Base-by-base conservation (phyloP, 192 early-diverging fungal species). In the Backusella parvicylindrica region DNA sequence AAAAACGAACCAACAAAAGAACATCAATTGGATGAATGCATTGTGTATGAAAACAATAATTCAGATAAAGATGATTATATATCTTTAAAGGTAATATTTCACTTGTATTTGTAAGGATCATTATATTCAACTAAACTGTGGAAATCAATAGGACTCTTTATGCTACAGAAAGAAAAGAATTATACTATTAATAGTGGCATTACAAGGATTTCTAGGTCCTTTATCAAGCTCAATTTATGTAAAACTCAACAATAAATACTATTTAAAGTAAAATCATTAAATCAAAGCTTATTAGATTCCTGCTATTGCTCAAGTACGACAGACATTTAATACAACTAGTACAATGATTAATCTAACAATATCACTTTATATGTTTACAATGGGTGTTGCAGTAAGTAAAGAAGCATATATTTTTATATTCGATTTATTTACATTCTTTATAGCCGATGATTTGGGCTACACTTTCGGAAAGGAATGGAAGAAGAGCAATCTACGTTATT, bases 371-470 rank as follows among this genome's bases (percentile, higher is more conserved):
- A 72, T 80, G 5, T 68, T 76, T 68, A 72, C 64, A 28, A 60
- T 76, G 49, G 79, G 79, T 43, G 36, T 80, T 32, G 74, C 74
- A 16, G 79, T 80, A 47, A 79, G 36, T 40, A 41, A 28, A 18
- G 31, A 28, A 7, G 13, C 7, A 26, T 15, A 30, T 0, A 41
- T 8, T 9, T 23, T 35, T 15, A 43, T 28, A 30, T n/a, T 35
- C 8, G 63, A n/a, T 23, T 28, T 33, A 30, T 40, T 49, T 23
- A 47, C 18, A 47, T 21, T 41, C 3, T 63, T 30, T 30, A n/a
- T 56, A 82, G 81, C 81, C 81, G n/a, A 53, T 82, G 36, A 36
- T 75, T 31, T 82, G 81, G 81, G 81, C 81, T 8, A 36, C 74
- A 31, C 60, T 82, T 31, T 82, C 81, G 1, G 81, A 82, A 43